These are phyloP conservation scores for Lepidium africanum DNA, from an alignment of 345 rosid genomes.

Conservation along the genomic window DNA sequence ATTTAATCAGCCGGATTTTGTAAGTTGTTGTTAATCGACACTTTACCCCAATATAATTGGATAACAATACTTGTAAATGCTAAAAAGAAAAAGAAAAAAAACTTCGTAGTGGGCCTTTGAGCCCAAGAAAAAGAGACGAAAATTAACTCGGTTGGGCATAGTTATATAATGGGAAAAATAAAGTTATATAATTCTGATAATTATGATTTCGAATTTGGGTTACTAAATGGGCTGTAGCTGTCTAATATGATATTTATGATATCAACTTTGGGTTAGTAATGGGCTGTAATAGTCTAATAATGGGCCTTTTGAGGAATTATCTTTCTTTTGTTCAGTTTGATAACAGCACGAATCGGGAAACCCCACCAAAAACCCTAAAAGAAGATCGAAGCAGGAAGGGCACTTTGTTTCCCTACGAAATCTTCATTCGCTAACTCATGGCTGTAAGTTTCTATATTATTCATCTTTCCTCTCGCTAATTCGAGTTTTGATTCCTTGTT, in stretches of 20 bases:
- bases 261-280: background rate
- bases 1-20: too few species aligned
- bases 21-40: too few species aligned
- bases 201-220: too few species aligned
- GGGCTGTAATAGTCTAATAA: background rate
- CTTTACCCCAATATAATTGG: too few species aligned
- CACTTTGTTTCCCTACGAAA: background rate
- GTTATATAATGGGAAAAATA: too few species aligned
- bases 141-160: too few species aligned
- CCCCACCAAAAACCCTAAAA: background rate
- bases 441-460: conserved; percentile 22
- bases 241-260: background rate
- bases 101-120: too few species aligned
- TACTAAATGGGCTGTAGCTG: too few species aligned
- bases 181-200: too few species aligned
- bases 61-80: background rate
- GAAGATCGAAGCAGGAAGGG: background rate
- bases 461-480: background rate
- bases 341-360: background rate
- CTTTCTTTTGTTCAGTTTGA: background rate
- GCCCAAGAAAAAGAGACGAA: too few species aligned
- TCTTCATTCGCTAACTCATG: conserved; percentile 2
- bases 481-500: background rate
- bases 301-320: conserved; percentile 1
- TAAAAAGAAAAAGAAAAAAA: too few species aligned